Percentiles rank a stretch among this genome's conserved stretches.
phyloP scores from a whole-genome alignment of 768 basidiomycete species.

The Kwoniella shandongensis region DNA sequence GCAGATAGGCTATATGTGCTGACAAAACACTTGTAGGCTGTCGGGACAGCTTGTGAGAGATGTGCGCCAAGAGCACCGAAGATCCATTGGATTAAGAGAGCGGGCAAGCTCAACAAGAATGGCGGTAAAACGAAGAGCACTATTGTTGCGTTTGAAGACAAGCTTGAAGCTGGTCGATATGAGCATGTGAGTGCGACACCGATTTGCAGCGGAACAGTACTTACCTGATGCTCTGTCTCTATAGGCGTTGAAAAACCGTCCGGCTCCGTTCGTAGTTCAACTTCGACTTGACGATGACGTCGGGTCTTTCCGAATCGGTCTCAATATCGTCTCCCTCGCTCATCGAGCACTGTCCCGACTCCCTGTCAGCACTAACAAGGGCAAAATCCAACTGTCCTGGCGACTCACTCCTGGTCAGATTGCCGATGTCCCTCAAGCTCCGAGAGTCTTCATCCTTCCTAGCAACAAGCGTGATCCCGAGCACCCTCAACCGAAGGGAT shows the following conservation, averaged over 20 bases:
- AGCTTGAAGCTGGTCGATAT: constrained; percentile 80
- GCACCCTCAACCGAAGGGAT: constrained; percentile 75
- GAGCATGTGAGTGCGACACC: constrained; percentile 60
- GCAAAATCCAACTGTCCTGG: constrained; percentile 67
- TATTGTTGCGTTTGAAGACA: constrained; percentile 73
- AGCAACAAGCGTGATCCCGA: constrained; percentile 71
- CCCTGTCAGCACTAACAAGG: constrained; percentile 61
- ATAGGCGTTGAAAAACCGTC: constrained; percentile 73
- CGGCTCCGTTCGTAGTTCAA: constrained; percentile 82
- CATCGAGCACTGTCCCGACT: constrained; percentile 82
- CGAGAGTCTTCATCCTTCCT: constrained; percentile 65
- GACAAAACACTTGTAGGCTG: constrained; percentile 11
- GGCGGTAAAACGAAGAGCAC: constrained; percentile 58
- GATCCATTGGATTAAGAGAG: constrained; percentile 68
- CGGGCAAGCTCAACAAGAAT: constrained; percentile 42
- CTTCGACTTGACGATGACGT: constrained; percentile 60
- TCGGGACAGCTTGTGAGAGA: constrained; percentile 62
- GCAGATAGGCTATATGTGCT: background rate
- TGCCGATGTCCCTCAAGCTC: constrained; percentile 54
- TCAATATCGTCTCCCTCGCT: constrained; percentile 81
- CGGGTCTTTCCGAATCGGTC: constrained; percentile 76
- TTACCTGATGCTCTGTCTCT: background rate
- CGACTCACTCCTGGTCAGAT: constrained; percentile 58
- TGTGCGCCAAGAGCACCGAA: constrained; percentile 78
- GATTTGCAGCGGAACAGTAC: background rate